Base-by-base conservation (phyloP, 2,329 filamentous ascomycete species). In the Fusarium tjaetaba region DNA sequence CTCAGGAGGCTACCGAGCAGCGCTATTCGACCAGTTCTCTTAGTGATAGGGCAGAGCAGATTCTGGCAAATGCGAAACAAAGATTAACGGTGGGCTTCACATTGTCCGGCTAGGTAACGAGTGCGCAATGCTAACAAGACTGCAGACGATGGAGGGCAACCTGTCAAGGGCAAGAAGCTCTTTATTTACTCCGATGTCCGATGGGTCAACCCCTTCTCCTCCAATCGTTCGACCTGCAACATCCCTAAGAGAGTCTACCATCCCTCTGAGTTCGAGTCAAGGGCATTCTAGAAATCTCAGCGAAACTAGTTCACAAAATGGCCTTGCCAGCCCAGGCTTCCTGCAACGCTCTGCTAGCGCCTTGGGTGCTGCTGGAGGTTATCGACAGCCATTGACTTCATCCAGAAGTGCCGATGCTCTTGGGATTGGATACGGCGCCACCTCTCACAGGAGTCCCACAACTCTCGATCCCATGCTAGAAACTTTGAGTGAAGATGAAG, bases 141-240 rank as follows among this genome's bases (percentile, higher is more conserved):
- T 56, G 28, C 80, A 97, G 94, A 93, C 94, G 38, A 97, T 98
- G 95, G 96, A 98, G 83, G 94, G 93, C 42, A 98, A 98, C 76
- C 86, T 98, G 26, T 92, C 88, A 65, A 92, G 94, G 69, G 95
- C 94, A 36, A 90, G 94, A 76, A 90, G 89, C 72, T 92, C 92
- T 15, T 85, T 94, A 85, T 78, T 83, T 68, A 78, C 81, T 15
- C 72, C 81, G 41, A 67, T 80, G 7, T 89, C 87, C 5, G 85
- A 86, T 65, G 83, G 83, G 15, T 89, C 88, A 24, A 88, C 87
- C 2, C 86, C 88, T 20, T 88, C 85, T 61, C 89, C 88, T 8
- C 83, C 84, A 1, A 83, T 86, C 14, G 80, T 74, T 30, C 78
- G 79, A 16, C 75, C 79, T 30, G 68, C 74, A n/a, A 74, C 78